Evolutionary conservation across 2,329 filamentous ascomycete genomes (phyloP).

Genomic region (Podosphaera aphanis): DNA sequence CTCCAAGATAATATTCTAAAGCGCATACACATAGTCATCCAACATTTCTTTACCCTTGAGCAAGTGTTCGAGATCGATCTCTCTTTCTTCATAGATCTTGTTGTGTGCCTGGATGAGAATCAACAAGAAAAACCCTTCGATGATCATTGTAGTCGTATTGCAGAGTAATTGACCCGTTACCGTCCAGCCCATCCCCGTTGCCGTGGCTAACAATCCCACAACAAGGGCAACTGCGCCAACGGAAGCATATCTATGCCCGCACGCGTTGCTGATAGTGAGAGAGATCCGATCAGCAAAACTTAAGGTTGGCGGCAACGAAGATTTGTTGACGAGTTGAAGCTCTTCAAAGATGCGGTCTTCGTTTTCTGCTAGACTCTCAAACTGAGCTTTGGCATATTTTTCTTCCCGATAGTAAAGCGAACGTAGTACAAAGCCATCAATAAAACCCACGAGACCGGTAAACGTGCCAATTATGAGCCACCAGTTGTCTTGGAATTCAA

Average conservation of each 20-base stretch:
- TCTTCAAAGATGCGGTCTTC: conserved; percentile 7
- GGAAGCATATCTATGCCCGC: background rate
- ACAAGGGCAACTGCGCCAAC: background rate
- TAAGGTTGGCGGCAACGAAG: background rate
- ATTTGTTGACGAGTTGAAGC: background rate
- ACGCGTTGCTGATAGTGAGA: background rate
- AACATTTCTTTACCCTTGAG: background rate
- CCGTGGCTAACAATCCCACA: conserved; percentile 1
- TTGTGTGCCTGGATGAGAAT: conserved; percentile 4
- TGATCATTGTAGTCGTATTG: conserved; percentile 5
- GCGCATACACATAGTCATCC: background rate
- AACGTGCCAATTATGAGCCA: conserved; percentile 25
- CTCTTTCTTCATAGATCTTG: conserved; percentile 1
- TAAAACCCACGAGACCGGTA: conserved; percentile 22
- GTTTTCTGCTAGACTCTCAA: conserved; percentile 7
- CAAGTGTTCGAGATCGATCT: background rate
- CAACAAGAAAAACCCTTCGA: conserved; percentile 4
- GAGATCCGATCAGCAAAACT: background rate
- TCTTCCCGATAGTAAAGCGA: conserved; percentile 19
- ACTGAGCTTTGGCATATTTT: conserved; percentile 8
- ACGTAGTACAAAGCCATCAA: conserved; percentile 23
- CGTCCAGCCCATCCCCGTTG: conserved; percentile 2
- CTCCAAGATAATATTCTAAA: background rate
- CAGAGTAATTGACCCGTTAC: conserved; percentile 4
- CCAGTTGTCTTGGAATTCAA: conserved; percentile 22